These are phyloP conservation scores for Candida neerlandica DNA, from an alignment of 1,139 yeast species.

Conservation along the genomic window DNA sequence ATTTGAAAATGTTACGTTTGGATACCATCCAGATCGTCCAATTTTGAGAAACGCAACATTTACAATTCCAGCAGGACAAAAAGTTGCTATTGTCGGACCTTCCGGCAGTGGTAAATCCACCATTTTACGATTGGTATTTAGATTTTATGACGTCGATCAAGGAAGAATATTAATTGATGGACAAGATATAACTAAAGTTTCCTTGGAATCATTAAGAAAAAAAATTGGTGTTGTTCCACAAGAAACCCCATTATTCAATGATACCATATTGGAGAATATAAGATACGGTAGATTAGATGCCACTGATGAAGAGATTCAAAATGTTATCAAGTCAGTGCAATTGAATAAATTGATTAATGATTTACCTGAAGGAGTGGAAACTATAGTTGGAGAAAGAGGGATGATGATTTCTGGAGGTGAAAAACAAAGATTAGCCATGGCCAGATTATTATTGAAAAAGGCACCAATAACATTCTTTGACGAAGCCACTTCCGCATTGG, in stretches of 20 bases:
- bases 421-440: conserved; percentile 92
- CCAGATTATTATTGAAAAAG: conserved; percentile 78
- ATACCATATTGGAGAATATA: conserved; percentile 82
- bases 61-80: conserved; percentile 86
- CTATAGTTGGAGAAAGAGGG: conserved; percentile 97
- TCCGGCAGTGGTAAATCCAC: conserved; percentile 97
- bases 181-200: conserved; percentile 78
- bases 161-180: conserved; percentile 89
- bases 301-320: conserved; percentile 66
- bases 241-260: conserved; percentile 95
- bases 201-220: conserved; percentile 71
- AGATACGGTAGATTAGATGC: conserved; percentile 84
- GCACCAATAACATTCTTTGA: conserved; percentile 94
- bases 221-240: conserved; percentile 95
- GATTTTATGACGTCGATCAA: conserved; percentile 81
- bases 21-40: conserved; percentile 86
- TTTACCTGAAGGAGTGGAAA: conserved; percentile 80
- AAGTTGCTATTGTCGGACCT: conserved; percentile 93
- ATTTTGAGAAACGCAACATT: conserved; percentile 81
- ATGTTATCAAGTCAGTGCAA: conserved; percentile 70
- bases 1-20: conserved; percentile 92
- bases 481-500: conserved; percentile 96
- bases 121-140: conserved; percentile 74
- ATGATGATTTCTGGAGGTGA: conserved; percentile 99
- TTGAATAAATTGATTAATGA: conserved; percentile 63